Evolutionary conservation across 768 basidiomycete species (phyloP).

Genomic region (Psilocybe tampanensis): DNA sequence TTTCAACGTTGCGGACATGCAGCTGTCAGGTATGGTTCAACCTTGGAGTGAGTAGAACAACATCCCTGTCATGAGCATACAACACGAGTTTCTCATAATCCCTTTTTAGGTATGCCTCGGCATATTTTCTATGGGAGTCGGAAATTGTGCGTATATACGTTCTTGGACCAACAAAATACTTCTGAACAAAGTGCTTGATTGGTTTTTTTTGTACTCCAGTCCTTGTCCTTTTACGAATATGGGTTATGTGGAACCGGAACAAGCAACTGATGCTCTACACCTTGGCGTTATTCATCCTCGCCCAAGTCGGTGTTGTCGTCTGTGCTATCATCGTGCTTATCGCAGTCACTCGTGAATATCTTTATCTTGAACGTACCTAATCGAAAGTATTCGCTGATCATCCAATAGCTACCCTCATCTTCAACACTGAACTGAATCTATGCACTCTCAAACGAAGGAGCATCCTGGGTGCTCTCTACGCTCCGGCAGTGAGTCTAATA

Average conservation of each 20-base stretch:
- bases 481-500: slow-evolving; percentile 16
- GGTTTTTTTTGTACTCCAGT: too few species aligned
- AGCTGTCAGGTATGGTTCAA: slow-evolving; percentile 19
- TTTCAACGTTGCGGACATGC: background rate
- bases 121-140: slow-evolving; percentile 33
- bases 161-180: too few species aligned
- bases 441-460: slow-evolving; percentile 12
- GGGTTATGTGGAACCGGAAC: slow-evolving; percentile 36
- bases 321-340: slow-evolving; percentile 26
- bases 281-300: slow-evolving; percentile 29
- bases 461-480: slow-evolving; percentile 12
- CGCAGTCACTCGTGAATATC: slow-evolving; percentile 26
- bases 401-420: background rate
- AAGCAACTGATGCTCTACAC: slow-evolving; percentile 29
- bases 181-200: too few species aligned
- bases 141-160: slow-evolving; percentile 31
- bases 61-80: too few species aligned
- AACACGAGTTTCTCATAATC: background rate
- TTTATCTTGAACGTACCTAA: background rate
- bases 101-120: slow-evolving; percentile 30
- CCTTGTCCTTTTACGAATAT: slow-evolving; percentile 39
- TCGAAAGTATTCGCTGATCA: background rate
- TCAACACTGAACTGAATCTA: background rate
- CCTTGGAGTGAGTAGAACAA: slow-evolving; percentile 5
- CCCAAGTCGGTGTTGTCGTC: slow-evolving; percentile 26